phyloP scores from a whole-genome alignment of 805 yeast species.

The Ogataea ganodermae region DNA sequence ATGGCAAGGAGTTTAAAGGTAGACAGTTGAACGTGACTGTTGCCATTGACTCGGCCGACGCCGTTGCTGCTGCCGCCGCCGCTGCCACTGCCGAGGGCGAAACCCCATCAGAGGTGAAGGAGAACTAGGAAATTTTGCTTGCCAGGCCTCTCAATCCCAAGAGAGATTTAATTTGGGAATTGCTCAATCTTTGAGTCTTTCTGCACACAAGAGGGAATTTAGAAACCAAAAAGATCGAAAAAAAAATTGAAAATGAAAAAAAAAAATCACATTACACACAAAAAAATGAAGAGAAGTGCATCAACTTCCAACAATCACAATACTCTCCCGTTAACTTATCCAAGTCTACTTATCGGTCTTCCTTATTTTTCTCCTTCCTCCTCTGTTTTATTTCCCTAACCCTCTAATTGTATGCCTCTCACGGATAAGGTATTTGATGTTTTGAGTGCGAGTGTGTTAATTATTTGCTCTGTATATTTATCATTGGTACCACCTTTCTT shows the following conservation, averaged over 20 bases:
- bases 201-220: conserved; percentile 7
- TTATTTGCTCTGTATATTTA: conserved; percentile 15
- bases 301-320: neutral
- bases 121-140: conserved; percentile 9
- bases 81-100: conserved; percentile 3
- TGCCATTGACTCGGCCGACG: conserved; percentile 61
- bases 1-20: conserved; percentile 67
- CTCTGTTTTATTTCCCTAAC: neutral
- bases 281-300: neutral
- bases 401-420: conserved; percentile 1
- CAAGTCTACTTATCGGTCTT: too few species aligned
- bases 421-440: neutral
- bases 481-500: conserved; percentile 4
- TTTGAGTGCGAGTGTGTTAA: conserved; percentile 12
- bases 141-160: neutral
- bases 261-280: neutral
- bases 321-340: neutral
- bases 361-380: neutral
- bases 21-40: conserved; percentile 66
- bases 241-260: neutral
- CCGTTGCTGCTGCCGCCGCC: conserved; percentile 8
- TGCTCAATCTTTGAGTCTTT: neutral
- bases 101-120: conserved; percentile 14
- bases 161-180: conserved; percentile 1
- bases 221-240: neutral